A percentile compares a stretch with the other conserved stretches of the same genome.
These are phyloP conservation scores for Fusarium newnesense DNA, from an alignment of 2,329 filamentous ascomycete species.

Conservation along the genomic window DNA sequence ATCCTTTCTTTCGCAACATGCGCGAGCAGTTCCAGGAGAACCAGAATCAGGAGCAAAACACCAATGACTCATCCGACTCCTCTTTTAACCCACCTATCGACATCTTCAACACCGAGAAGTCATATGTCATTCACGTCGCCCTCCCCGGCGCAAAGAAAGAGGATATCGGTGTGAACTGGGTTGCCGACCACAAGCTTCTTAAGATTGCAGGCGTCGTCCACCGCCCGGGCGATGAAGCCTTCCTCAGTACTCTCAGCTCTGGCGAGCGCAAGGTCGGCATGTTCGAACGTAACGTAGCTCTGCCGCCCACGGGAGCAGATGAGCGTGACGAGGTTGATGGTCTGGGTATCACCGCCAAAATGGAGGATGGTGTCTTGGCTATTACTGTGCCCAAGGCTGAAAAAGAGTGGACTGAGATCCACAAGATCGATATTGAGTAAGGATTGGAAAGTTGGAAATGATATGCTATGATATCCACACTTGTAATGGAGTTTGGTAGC, in stretches of 20 bases:
- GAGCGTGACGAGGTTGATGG: slow-evolving; percentile 71
- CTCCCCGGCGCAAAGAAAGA: slow-evolving; percentile 83
- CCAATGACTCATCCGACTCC: slow-evolving; percentile 63
- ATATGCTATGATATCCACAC: slow-evolving; percentile 20
- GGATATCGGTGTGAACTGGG: slow-evolving; percentile 81
- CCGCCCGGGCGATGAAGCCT: slow-evolving; percentile 75
- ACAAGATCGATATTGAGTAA: slow-evolving; percentile 68
- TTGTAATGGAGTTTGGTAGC: slow-evolving; percentile 23
- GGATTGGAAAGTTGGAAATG: background rate
- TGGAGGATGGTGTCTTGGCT: slow-evolving; percentile 81
- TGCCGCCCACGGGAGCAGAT: slow-evolving; percentile 59
- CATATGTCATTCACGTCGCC: slow-evolving; percentile 78
- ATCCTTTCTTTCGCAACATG: slow-evolving; percentile 56
- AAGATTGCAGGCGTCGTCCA: slow-evolving; percentile 78
- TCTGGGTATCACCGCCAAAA: slow-evolving; percentile 75
- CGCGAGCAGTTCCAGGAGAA: slow-evolving; percentile 48
- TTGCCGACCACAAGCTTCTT: slow-evolving; percentile 73
- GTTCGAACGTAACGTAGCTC: slow-evolving; percentile 76
- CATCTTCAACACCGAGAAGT: slow-evolving; percentile 74
- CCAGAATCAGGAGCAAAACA: slow-evolving; percentile 19
- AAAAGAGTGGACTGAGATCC: slow-evolving; percentile 72
- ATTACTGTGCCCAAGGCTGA: slow-evolving; percentile 82
- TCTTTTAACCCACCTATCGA: slow-evolving; percentile 75
- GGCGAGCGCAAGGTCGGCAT: slow-evolving; percentile 77
- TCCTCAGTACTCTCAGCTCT: slow-evolving; percentile 70